Base-by-base conservation (phyloP, 768 basidiomycete genomes). In the Mycena polygramma region DNA sequence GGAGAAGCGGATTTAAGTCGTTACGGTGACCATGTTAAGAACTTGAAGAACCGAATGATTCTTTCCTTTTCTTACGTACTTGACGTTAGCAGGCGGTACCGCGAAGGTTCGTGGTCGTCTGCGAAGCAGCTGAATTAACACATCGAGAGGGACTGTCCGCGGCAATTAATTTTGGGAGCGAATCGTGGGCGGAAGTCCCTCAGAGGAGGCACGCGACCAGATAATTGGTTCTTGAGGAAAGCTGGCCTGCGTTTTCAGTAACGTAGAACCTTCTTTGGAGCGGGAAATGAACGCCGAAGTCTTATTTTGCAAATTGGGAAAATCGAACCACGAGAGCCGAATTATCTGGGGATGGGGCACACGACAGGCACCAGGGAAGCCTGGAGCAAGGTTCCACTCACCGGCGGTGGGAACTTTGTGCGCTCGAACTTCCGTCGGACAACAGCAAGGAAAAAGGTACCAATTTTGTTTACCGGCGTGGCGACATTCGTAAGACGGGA, bases 31-130 rank as follows among this genome's bases (percentile, higher is more conserved):
- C 30, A 43, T 37, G 43, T 48, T 41, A n/a, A 67, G 66, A 55
- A 61, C 20, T 45, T n/a, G 26, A 43, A 63, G 68, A 63, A 69
- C 37, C 24, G n/a, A 43, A n/a, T 30, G 51, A 36, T 60, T 30
- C 43, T 46, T 20, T 45, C 51, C 17, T 52, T 67, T 60, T 19
- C 39, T 67, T 67, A 67, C 66, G 66, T 67, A 46, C 9, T 49
- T 46, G 48, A 52, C 36, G 15, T 11, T 35, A n/a, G n/a, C 39
- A 8, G 19, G 59, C 66, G 66, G 66, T 41, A 37, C 66, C 66
- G 59, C 58, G n/a, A 53, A 51, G 57, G 54, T 22, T 46, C 58
- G 52, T 45, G 65, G 22, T 13, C 8, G 41, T 26, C 30, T 30
- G n/a, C n/a, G 26, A 46, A 51, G 48, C 35, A 39, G 15, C 14